Base-by-base conservation (phyloP, 331 rosid genomes). In the Ulmus americana region DNA sequence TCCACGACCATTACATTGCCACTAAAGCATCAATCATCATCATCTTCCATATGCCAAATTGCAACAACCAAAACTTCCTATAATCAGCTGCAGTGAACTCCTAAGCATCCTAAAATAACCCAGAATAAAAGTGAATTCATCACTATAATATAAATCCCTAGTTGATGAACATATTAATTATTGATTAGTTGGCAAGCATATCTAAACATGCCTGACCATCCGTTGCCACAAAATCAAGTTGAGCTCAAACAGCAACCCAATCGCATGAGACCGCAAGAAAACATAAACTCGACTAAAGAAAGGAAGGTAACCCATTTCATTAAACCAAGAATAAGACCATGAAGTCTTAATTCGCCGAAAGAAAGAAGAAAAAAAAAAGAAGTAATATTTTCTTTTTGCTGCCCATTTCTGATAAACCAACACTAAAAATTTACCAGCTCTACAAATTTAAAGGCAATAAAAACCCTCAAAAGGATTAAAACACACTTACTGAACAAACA, bases 321-420 rank as follows among this genome's bases (percentile, higher is more conserved):
- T 8, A 38, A 18, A 42, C 61, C 70, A 22, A 20, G 10, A 55
- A 43, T 22, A 22, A 13, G 43, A 54, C 12, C 52, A 40, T 8
- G n/a, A 43, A 65, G 46, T 40, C 35, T 28, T 28, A 28, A 28
- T 28, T 28, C n/a, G 45, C 10, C 43, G 39, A 43, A 54, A 20
- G 44, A 6, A 7, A 39, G 2, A n/a, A n/a, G n/a, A 11, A 46
- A 46, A 42, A 8, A 39, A 6, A 14, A 13, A 5, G 20, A 38
- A 14, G 28, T 35, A 28, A 18, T 48, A 28, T 1, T 44, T 6
- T 12, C 45, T 22, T 35, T 63, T 13, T 7, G 8, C 43, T 49
- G 3, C 56, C 14, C 58, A 7, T 63, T 12, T 64, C 58, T 14
- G 5, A 15, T 6, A 63, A 62, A 28, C 6, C 68, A 63, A 63